Evolutionary conservation across 2,329 filamentous ascomycete genomes (phyloP).

Genomic region (Amauroascus niger): DNA sequence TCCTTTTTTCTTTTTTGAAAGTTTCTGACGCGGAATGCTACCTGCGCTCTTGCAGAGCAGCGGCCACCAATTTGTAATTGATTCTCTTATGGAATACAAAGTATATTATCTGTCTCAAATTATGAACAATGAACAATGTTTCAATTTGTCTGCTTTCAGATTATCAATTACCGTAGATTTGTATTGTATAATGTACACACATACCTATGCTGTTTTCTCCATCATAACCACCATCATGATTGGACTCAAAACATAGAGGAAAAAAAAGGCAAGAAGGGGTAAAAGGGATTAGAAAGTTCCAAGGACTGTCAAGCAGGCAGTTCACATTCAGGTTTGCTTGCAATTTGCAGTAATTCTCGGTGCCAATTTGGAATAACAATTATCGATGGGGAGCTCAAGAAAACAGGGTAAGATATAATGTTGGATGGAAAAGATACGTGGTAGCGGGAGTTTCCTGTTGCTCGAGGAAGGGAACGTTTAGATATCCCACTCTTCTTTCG

Average conservation of each 20-base stretch:
- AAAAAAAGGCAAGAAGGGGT: background rate
- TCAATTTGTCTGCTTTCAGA: background rate
- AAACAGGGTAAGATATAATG: background rate
- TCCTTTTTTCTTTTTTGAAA: background rate
- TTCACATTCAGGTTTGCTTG: background rate
- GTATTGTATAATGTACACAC: constrained; percentile 1
- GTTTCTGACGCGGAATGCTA: too few species aligned
- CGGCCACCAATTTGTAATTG: background rate
- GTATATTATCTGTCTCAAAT: background rate
- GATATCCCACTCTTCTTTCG: background rate
- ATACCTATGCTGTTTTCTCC: background rate
- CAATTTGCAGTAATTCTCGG: background rate
- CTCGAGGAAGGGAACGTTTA: background rate
- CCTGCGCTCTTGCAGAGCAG: too few species aligned
- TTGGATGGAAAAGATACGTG: background rate
- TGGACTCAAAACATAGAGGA: background rate
- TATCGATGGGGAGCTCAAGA: background rate
- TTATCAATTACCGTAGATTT: background rate
- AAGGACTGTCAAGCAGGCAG: background rate
- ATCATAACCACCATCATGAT: background rate
- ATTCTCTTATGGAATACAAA: background rate
- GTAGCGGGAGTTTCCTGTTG: background rate
- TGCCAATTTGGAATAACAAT: background rate
- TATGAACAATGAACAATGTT: background rate
- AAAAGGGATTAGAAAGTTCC: background rate